These are phyloP conservation scores for Groenewaldozyma auringiensis DNA, from an alignment of 1,139 yeast species.

Conservation along the genomic window DNA sequence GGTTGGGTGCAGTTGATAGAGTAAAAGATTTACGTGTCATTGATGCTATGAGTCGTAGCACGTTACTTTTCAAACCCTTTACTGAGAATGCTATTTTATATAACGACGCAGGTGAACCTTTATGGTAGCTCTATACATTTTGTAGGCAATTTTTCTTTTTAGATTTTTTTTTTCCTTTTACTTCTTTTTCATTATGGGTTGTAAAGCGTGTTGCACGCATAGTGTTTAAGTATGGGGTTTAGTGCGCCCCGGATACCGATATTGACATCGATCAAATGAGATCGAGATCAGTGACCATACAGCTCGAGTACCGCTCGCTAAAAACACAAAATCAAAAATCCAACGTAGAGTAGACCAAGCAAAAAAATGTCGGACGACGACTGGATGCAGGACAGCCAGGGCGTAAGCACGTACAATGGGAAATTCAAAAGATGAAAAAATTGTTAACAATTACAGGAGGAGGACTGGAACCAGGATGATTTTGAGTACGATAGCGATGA, in stretches of 20 bases:
- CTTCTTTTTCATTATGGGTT: too few species aligned
- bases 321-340: too few species aligned
- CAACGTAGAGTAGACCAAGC: too few species aligned
- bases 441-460: neutral
- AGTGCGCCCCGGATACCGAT: too few species aligned
- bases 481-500: slow-evolving; percentile 59
- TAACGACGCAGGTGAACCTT: slow-evolving; percentile 35
- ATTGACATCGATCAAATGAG: too few species aligned
- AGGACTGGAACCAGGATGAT: slow-evolving; percentile 38
- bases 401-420: slow-evolving; percentile 43
- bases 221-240: too few species aligned
- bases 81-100: slow-evolving; percentile 37
- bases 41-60: slow-evolving; percentile 26
- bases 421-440: slow-evolving; percentile 24
- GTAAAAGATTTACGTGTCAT: slow-evolving; percentile 16
- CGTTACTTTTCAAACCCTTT: slow-evolving; percentile 27
- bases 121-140: slow-evolving; percentile 29
- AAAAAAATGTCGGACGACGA: slow-evolving; percentile 37
- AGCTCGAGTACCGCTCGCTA: too few species aligned
- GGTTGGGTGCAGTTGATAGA: slow-evolving; percentile 35
- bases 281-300: too few species aligned
- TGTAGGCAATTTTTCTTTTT: too few species aligned
- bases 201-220: neutral
- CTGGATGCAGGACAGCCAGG: slow-evolving; percentile 26
- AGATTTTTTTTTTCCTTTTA: too few species aligned